Conservation (phyloP, 2,329 filamentous ascomycete species). For the Xenosphaeropsis pyriputrescens region DNA sequence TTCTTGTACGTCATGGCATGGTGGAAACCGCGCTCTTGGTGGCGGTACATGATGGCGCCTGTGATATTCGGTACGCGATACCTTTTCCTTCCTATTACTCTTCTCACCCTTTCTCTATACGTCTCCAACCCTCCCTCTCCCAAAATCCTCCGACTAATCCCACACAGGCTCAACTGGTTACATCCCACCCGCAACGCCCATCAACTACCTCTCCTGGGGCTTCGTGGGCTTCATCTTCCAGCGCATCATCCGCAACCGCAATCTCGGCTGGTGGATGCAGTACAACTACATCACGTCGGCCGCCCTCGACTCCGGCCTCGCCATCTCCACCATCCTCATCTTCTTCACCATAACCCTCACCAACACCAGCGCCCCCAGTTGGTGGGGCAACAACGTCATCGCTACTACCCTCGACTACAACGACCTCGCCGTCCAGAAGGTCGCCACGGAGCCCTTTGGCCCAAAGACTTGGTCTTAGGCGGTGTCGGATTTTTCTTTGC, state of each 20-base stretch:
- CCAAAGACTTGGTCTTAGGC: background rate
- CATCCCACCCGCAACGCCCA: slow-evolving; percentile 36
- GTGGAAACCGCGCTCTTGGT: slow-evolving; percentile 41
- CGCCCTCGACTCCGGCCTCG: slow-evolving; percentile 53
- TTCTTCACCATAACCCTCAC: slow-evolving; percentile 55
- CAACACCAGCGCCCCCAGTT: slow-evolving; percentile 40
- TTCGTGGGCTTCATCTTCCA: slow-evolving; percentile 58
- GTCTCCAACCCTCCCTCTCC: too few species aligned
- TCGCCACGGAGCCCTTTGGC: background rate
- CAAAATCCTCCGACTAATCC: too few species aligned
- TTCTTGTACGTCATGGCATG: slow-evolving; percentile 37
- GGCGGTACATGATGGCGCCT: slow-evolving; percentile 36
- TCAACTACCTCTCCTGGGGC: slow-evolving; percentile 64
- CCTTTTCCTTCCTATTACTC: too few species aligned
- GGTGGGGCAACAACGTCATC: slow-evolving; percentile 42
- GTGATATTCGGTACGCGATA: slow-evolving; percentile 5
- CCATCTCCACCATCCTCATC: slow-evolving; percentile 50
- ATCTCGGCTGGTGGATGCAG: slow-evolving; percentile 52
- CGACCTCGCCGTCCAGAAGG: background rate
- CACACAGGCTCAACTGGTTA: background rate
- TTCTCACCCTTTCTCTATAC: too few species aligned
- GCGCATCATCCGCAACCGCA: slow-evolving; percentile 44
- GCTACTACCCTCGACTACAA: background rate
- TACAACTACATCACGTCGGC: slow-evolving; percentile 62
- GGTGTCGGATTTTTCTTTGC: too few species aligned